Conservation (phyloP, 1,139 yeast genomes). For the Saccharomyces hybrid region DNA sequence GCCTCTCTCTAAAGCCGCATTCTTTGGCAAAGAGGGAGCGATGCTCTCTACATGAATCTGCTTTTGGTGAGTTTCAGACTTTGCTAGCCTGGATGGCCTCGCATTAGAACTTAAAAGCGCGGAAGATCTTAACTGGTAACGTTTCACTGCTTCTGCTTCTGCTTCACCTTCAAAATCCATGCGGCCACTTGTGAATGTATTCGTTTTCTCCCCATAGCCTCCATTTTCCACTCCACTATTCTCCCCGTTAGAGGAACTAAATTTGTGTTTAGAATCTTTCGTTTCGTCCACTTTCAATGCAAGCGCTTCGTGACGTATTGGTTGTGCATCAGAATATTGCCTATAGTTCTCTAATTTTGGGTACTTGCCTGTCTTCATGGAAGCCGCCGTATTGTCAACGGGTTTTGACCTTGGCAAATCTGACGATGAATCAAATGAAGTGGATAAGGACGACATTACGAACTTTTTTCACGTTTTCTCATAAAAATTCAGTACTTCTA, state of each 20-base stretch:
- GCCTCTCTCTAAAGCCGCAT: not conserved
- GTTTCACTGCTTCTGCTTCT: not conserved
- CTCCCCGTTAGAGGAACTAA: not conserved
- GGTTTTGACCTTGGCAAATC: slow-evolving; percentile 20
- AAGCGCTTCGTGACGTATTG: not conserved
- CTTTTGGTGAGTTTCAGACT: slow-evolving; percentile 13
- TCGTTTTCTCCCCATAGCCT: not conserved
- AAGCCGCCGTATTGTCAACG: slow-evolving; percentile 25
- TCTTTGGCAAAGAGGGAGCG: not conserved
- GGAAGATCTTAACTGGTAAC: slow-evolving; percentile 2
- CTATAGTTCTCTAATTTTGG: slow-evolving; percentile 51
- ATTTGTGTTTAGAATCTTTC: not conserved
- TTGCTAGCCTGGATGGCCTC: slow-evolving; percentile 18
- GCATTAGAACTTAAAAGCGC: slow-evolving; percentile 8
- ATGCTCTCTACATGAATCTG: not conserved
- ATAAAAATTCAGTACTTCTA: not conserved
- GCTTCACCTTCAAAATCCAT: slow-evolving; percentile 5
- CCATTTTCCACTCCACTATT: not conserved
- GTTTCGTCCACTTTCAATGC: not conserved
- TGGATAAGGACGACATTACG: not conserved
- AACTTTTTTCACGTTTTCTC: not conserved
- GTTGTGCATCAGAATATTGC: slow-evolving; percentile 36
- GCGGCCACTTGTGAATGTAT: not conserved
- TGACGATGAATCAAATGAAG: slow-evolving; percentile 7
- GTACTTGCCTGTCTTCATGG: slow-evolving; percentile 36